phyloP scores from a whole-genome alignment of 1,284 basidiomycete species.

The Takashimella koratensis region DNA sequence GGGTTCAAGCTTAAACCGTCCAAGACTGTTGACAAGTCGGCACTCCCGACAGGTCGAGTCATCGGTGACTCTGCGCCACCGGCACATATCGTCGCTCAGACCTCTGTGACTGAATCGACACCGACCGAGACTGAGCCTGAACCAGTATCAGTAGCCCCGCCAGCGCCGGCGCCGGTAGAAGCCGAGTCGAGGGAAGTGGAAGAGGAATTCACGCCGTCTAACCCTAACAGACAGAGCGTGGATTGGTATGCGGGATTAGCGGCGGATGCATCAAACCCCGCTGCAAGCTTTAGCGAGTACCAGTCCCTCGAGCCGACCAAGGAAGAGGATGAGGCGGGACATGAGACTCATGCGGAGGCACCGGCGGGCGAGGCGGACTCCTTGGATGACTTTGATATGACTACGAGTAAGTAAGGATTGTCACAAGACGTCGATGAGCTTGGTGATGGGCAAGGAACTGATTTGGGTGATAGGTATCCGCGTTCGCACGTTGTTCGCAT shows the following conservation, averaged over 20 bases:
- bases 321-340: conserved; percentile 50
- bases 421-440: conserved; percentile 27
- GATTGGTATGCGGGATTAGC: conserved; percentile 92
- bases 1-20: conserved; percentile 73
- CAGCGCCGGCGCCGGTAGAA: conserved; percentile 31
- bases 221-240: conserved; percentile 70
- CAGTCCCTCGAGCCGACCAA: conserved; percentile 22
- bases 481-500: conserved; percentile 75
- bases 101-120: conserved; percentile 35
- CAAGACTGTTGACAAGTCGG: conserved; percentile 79
- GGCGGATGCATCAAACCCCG: conserved; percentile 57
- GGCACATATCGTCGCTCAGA: conserved; percentile 58
- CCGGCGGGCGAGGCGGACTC: conserved; percentile 51
- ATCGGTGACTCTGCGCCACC: conserved; percentile 72
- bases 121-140: not conserved
- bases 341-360: conserved; percentile 52
- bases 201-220: conserved; percentile 29
- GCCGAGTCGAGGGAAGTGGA: conserved; percentile 26
- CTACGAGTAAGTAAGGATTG: conserved; percentile 47
- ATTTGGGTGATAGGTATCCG: conserved; percentile 52
- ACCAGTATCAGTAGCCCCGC: not conserved
- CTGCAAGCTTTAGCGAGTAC: conserved; percentile 20
- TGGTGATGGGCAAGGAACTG: conserved; percentile 55
- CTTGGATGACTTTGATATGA: conserved; percentile 74
- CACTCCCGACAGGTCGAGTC: conserved; percentile 64